A percentile compares a stretch with the other conserved stretches of the same genome.
phyloP scores from a whole-genome alignment of 768 basidiomycete species.

The Podaxis rugospora region DNA sequence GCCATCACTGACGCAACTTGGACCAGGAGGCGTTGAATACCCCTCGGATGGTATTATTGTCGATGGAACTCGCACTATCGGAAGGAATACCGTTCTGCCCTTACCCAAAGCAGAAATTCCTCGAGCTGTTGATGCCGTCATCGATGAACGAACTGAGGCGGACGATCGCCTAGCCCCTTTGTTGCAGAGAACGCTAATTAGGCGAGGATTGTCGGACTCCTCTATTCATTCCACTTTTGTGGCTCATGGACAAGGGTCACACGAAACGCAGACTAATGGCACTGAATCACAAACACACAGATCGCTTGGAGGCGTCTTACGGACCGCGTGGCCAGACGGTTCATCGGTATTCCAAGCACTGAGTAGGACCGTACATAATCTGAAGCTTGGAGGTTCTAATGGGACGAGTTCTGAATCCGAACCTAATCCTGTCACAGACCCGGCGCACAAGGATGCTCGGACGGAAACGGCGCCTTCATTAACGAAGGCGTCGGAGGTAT shows the following conservation, averaged over 20 bases:
- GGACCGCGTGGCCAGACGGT: slow-evolving; percentile 33
- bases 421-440: slow-evolving; percentile 7
- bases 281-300: not conserved
- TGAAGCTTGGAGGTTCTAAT: slow-evolving; percentile 25
- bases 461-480: not conserved
- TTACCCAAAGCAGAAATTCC: slow-evolving; percentile 36
- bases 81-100: slow-evolving; percentile 18
- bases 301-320: not conserved
- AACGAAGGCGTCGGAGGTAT: not conserved
- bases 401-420: slow-evolving; percentile 8
- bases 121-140: slow-evolving; percentile 72
- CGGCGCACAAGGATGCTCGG: slow-evolving; percentile 7
- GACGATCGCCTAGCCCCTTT: slow-evolving; percentile 47
- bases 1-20: slow-evolving; percentile 14
- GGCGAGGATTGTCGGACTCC: slow-evolving; percentile 86
- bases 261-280: slow-evolving; percentile 13
- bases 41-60: not conserved
- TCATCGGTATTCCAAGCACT: slow-evolving; percentile 51
- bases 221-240: slow-evolving; percentile 87
- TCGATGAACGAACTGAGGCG: slow-evolving; percentile 50
- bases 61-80: slow-evolving; percentile 12
- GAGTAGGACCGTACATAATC: slow-evolving; percentile 49
- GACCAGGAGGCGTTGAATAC: not conserved
- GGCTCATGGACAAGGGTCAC: slow-evolving; percentile 35
- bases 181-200: slow-evolving; percentile 61